phyloP scores from a whole-genome alignment of 257 asterid species.

The Plantago major region DNA sequence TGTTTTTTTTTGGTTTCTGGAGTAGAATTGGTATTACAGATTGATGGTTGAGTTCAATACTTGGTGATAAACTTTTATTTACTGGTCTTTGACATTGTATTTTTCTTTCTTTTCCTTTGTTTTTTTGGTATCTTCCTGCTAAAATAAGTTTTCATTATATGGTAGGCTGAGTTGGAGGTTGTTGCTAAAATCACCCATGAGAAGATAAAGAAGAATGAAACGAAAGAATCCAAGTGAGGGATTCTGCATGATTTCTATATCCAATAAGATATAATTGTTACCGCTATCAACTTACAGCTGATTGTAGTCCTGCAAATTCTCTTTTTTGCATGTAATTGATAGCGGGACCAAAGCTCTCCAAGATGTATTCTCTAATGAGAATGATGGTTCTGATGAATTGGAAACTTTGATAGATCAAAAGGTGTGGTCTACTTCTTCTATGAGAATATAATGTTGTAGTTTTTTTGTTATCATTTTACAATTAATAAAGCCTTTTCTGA shows the following conservation, averaged over 20 bases:
- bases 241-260: constrained; percentile 7
- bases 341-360: constrained; percentile 72
- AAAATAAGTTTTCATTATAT: constrained; percentile 16
- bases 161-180: constrained; percentile 82
- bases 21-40: too few species aligned
- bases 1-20: too few species aligned
- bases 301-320: constrained; percentile 6
- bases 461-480: not conserved
- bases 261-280: constrained; percentile 1
- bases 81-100: not conserved
- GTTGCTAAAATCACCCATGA: constrained; percentile 82
- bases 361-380: constrained; percentile 66
- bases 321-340: constrained; percentile 18
- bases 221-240: constrained; percentile 70
- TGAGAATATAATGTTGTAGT: constrained; percentile 7
- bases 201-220: constrained; percentile 71
- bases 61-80: not conserved
- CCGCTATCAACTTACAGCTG: constrained; percentile 15
- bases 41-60: not conserved
- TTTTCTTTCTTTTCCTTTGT: not conserved
- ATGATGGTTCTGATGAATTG: constrained; percentile 68
- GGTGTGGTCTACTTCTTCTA: constrained; percentile 32
- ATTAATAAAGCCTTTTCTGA: constrained; percentile 18
- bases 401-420: constrained; percentile 72
- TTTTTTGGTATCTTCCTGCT: constrained; percentile 5